phyloP scores from a whole-genome alignment of 1,139 yeast species.

The Blastobotrys capitulatus region DNA sequence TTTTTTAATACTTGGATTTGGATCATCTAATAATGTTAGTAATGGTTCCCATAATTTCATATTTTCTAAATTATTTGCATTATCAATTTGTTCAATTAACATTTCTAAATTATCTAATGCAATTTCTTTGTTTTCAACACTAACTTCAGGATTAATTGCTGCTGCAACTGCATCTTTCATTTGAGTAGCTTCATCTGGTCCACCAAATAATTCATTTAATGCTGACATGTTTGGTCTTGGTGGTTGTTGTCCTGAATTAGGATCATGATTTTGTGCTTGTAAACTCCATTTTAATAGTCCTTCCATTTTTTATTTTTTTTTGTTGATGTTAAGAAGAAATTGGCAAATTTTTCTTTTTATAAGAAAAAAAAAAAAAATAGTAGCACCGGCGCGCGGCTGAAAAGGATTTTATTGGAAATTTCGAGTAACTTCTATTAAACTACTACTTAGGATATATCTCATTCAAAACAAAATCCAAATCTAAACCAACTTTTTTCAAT shows the following conservation, averaged over 20 bases:
- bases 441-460: background rate
- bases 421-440: slow-evolving; percentile 1
- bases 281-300: slow-evolving; percentile 89
- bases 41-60: slow-evolving; percentile 75
- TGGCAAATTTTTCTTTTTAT: background rate
- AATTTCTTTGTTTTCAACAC: slow-evolving; percentile 52
- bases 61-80: slow-evolving; percentile 87
- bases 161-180: slow-evolving; percentile 60
- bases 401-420: no score
- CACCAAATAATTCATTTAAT: slow-evolving; percentile 56
- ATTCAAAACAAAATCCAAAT: slow-evolving; percentile 48
- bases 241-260: slow-evolving; percentile 22
- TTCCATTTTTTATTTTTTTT: slow-evolving; percentile 53
- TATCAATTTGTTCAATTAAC: slow-evolving; percentile 89
- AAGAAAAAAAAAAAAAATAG: background rate
- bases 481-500: slow-evolving; percentile 62
- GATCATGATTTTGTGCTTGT: slow-evolving; percentile 34
- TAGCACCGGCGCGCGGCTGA: no score
- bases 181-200: slow-evolving; percentile 66
- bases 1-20: slow-evolving; percentile 44
- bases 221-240: slow-evolving; percentile 56
- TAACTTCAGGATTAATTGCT: slow-evolving; percentile 57
- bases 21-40: slow-evolving; percentile 44
- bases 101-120: slow-evolving; percentile 92
- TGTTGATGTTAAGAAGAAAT: background rate